These are phyloP conservation scores for Phytophthora chlamydospora DNA, from an alignment of 352 stramenopile species.

Conservation along the genomic window DNA sequence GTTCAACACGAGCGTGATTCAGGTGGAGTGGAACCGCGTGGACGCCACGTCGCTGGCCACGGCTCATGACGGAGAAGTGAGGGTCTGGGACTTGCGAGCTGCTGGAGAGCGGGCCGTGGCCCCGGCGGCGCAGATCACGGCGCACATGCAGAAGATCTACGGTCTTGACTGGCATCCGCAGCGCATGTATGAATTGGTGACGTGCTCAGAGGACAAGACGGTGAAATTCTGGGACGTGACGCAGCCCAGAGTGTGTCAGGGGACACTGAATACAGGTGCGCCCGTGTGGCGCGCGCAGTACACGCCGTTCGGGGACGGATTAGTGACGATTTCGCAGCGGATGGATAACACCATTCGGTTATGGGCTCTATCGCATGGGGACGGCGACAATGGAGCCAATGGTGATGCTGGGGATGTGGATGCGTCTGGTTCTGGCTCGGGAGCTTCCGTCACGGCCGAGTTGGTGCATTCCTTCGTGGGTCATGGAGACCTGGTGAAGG, in stretches of 20 bases:
- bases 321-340: conserved; percentile 80
- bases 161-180: conserved; percentile 83
- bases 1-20: conserved; percentile 69
- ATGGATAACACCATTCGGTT: conserved; percentile 68
- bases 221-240: conserved; percentile 86
- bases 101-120: conserved; percentile 49
- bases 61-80: conserved; percentile 79
- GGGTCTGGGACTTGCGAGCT: conserved; percentile 76
- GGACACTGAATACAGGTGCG: conserved; percentile 59
- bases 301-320: conserved; percentile 80
- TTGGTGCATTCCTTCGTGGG: conserved; percentile 68
- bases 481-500: conserved; percentile 67
- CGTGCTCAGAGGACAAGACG: conserved; percentile 85
- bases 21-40: conserved; percentile 82
- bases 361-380: conserved; percentile 61
- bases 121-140: conserved; percentile 67
- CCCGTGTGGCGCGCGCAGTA: conserved; percentile 78
- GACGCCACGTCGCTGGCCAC: conserved; percentile 75
- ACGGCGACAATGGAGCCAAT: conserved; percentile 20
- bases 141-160: conserved; percentile 88
- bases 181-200: conserved; percentile 81
- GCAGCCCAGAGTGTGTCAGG: conserved; percentile 67
- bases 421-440: conserved; percentile 14
- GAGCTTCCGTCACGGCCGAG: conserved; percentile 39
- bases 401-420: conserved; percentile 20